These are phyloP conservation scores for Candida labiduridarum DNA, from an alignment of 1,139 yeast genomes.

Conservation along the genomic window DNA sequence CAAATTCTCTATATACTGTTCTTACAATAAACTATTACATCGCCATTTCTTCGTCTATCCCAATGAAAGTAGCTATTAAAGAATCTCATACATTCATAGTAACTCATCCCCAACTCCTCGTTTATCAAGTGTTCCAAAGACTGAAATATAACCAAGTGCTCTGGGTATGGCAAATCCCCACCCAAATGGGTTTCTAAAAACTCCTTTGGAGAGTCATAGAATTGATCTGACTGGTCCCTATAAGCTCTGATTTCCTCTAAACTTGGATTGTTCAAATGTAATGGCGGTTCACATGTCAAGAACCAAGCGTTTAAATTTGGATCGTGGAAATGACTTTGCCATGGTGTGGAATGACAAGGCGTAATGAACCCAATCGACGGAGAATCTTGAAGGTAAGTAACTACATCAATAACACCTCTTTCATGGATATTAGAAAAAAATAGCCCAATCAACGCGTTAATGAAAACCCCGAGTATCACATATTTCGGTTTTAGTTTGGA, in stretches of 20 bases:
- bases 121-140: conserved; percentile 52
- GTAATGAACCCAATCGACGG: conserved; percentile 75
- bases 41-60: conserved; percentile 82
- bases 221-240: conserved; percentile 83
- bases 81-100: conserved; percentile 52
- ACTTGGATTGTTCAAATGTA: conserved; percentile 35
- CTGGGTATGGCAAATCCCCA: conserved; percentile 30
- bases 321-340: conserved; percentile 83
- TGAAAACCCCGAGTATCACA: conserved; percentile 20
- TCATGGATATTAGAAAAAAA: conserved; percentile 74
- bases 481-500: conserved; percentile 6
- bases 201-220: conserved; percentile 64
- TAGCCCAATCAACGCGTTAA: conserved; percentile 48
- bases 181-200: conserved; percentile 42
- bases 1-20: neutral
- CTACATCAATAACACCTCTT: conserved; percentile 77
- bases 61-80: conserved; percentile 87
- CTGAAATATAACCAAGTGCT: conserved; percentile 70
- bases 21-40: conserved; percentile 58
- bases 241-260: conserved; percentile 44
- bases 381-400: conserved; percentile 46
- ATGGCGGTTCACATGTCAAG: conserved; percentile 91
- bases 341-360: conserved; percentile 98
- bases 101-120: conserved; percentile 32
- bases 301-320: conserved; percentile 61